These are phyloP conservation scores for Nectriaceae sp. DNA, from an alignment of 2,329 filamentous ascomycete genomes.

Conservation along the genomic window DNA sequence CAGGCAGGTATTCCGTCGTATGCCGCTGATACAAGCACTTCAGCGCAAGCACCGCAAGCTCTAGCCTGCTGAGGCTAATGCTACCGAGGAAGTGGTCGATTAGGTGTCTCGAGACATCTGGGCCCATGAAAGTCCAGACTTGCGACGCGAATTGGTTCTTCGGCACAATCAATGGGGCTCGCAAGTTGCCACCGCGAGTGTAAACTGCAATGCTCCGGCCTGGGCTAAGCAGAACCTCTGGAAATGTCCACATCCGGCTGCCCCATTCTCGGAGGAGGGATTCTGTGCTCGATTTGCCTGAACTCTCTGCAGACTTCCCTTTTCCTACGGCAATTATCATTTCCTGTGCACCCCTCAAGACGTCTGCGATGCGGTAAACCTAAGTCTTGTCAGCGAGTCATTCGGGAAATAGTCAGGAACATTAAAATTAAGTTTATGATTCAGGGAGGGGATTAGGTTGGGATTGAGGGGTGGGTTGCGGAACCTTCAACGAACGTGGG, in stretches of 20 bases:
- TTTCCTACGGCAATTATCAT: conserved; percentile 28
- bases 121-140: conserved; percentile 32
- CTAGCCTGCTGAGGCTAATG: conserved; percentile 34
- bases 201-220: conserved; percentile 26
- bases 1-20: conserved; percentile 24
- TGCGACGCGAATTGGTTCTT: conserved; percentile 36
- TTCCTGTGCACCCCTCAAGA: conserved; percentile 25
- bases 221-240: conserved; percentile 29
- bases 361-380: conserved; percentile 29
- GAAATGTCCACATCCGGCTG: conserved; percentile 31
- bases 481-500: neutral
- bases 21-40: conserved; percentile 32
- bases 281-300: conserved; percentile 21
- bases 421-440: too few species aligned
- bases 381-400: conserved; percentile 8
- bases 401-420: too few species aligned
- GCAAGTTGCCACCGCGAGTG: conserved; percentile 23
- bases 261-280: conserved; percentile 28
- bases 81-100: conserved; percentile 37
- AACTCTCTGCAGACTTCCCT: conserved; percentile 13
- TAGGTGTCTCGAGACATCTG: conserved; percentile 31
- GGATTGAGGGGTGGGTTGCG: too few species aligned
- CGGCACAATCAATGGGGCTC: conserved; percentile 20
- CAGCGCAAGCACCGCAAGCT: conserved; percentile 33
- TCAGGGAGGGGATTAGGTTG: too few species aligned